These are phyloP conservation scores for Daldinia bambusicola DNA, from an alignment of 495 filamentous ascomycete species.

Conservation along the genomic window DNA sequence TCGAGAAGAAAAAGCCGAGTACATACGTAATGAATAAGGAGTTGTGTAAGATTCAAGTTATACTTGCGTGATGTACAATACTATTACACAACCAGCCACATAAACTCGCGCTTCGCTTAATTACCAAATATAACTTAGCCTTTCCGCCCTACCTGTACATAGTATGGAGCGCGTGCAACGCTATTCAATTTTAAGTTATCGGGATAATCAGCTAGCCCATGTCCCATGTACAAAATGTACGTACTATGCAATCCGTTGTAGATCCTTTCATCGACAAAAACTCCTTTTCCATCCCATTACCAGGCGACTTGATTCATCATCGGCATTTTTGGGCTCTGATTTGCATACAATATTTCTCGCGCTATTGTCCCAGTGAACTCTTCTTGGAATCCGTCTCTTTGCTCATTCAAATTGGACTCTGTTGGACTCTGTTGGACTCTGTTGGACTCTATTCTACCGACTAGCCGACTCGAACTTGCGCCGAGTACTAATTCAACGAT, in stretches of 20 bases:
- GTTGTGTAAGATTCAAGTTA: slow-evolving; percentile 1
- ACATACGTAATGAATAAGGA: background rate
- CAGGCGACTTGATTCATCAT: slow-evolving; percentile 23
- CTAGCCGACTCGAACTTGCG: slow-evolving; percentile 27
- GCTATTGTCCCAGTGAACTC: slow-evolving; percentile 3
- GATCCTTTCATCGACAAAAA: slow-evolving; percentile 31
- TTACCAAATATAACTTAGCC: slow-evolving; percentile 29
- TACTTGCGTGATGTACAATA: too few species aligned
- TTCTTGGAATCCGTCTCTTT: slow-evolving; percentile 9
- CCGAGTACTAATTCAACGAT: slow-evolving; percentile 17
- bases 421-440: background rate
- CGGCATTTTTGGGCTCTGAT: slow-evolving; percentile 19
- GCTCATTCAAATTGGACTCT: background rate
- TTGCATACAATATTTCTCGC: slow-evolving; percentile 16
- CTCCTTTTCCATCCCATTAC: slow-evolving; percentile 38
- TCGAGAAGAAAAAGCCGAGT: background rate
- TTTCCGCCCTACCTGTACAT: background rate
- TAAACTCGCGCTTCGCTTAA: slow-evolving; percentile 17
- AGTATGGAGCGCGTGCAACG: slow-evolving; percentile 23
- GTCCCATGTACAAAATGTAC: slow-evolving; percentile 10
- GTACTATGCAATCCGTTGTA: slow-evolving; percentile 5
- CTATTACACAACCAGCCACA: too few species aligned
- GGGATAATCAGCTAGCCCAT: background rate
- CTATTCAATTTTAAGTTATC: slow-evolving; percentile 27
- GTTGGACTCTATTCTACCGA: background rate